phyloP scores from a whole-genome alignment of 2,329 filamentous ascomycete genomes.

The Diaporthe citrichinensis region DNA sequence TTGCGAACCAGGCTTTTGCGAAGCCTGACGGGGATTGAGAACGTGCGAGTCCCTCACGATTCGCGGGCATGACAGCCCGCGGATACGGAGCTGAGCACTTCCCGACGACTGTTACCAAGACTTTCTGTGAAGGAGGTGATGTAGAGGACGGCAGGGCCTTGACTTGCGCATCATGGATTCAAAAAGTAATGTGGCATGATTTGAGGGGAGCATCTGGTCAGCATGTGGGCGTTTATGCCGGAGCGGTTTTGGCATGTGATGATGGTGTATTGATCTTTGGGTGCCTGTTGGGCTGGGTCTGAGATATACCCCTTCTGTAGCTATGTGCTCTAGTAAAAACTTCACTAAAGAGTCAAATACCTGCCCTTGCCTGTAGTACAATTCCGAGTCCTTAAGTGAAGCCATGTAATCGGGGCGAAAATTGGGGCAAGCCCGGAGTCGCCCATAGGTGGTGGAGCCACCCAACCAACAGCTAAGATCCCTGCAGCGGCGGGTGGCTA shows the following conservation, averaged over 20 bases:
- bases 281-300: constrained; percentile 27
- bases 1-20: constrained; percentile 39
- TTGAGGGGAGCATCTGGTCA: constrained; percentile 16
- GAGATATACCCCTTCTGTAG: constrained; percentile 33
- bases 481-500: constrained; percentile 36
- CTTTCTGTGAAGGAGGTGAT: not conserved
- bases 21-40: constrained; percentile 20
- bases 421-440: not conserved
- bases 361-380: not conserved
- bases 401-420: not conserved
- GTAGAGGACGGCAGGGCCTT: not conserved
- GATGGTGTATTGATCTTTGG: constrained; percentile 2
- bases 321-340: not conserved
- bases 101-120: not conserved
- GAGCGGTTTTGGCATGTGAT: constrained; percentile 12
- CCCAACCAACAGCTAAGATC: constrained; percentile 7
- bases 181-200: constrained; percentile 22
- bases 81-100: not conserved
- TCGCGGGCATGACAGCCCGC: too few relatives aligned
- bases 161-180: not conserved
- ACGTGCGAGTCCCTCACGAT: not conserved
- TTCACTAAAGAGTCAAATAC: not conserved
- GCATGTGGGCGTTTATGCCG: constrained; percentile 28
- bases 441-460: not conserved
- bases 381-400: not conserved